Base-by-base conservation (phyloP, 176 grass and related monocot species). In the Ananas comosus region DNA sequence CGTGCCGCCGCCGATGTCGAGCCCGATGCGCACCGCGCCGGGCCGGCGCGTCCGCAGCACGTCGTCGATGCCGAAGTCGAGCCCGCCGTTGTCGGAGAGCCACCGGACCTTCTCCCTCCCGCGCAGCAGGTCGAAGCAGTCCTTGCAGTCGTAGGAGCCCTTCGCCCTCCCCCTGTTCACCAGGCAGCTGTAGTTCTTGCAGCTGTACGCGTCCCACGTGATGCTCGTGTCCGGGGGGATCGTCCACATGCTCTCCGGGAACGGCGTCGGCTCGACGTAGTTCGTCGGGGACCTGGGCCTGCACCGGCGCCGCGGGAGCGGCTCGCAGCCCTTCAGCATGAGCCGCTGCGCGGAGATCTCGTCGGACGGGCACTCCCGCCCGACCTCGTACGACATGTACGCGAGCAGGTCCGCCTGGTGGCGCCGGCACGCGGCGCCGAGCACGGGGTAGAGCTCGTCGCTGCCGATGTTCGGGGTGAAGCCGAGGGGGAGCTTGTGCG, bases 321-420 rank as follows among this genome's bases (percentile, higher is more conserved):
- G 89, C 69, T 97, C 93, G 79, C 93, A 97, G 12, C 89, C 87
- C 48, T 82, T 80, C 13, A 90, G 80, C 77, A 90, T 69, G 18
- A 90, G 67, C 22, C 70, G 72, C 67, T 86, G 87, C 16, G 87
- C 72, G 7, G 70, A 77, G 8, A 72, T 42, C 42, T 90, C 87
- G 65, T 90, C 87, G 50, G 83, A 85, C 1, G 83, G 87, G 80
- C 87, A 90, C 68, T 82, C 83, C 11, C 64, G 74, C 49, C 80
- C 84, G 27, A 64, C 77, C 1, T 82, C 57, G 67, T 91, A 91
- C 23, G 33, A 78, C 83, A 86, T 81, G 69, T 78, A 86, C 53
- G 70, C 24, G 10, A 14, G 9, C 56, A 86, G 70, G 24, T 86
- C 83, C 0, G 72, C 50, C 51, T 78, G 78, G 74, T 69, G 71